phyloP scores from a whole-genome alignment of 2,329 filamentous ascomycete species.

The Penicillium sp. region DNA sequence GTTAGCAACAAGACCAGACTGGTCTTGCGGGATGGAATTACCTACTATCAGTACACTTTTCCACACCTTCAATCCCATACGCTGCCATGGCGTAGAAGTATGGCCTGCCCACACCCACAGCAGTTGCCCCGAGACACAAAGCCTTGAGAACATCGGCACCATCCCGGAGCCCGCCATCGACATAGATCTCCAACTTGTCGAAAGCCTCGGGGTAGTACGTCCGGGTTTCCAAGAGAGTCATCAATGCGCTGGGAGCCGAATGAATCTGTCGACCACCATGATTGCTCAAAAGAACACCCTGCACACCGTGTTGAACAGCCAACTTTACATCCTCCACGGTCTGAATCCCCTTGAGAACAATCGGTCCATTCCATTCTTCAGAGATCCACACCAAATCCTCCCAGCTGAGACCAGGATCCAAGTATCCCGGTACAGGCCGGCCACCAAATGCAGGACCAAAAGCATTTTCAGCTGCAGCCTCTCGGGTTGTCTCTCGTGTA shows the following conservation, averaged over 20 bases:
- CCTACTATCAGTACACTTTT: neutral
- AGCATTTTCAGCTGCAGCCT: neutral
- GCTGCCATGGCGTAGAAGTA: neutral
- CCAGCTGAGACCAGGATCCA: neutral
- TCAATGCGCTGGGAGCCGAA: neutral
- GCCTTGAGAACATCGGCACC: neutral
- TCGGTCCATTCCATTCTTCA: neutral
- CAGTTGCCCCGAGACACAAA: neutral
- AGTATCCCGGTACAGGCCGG: neutral
- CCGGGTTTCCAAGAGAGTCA: neutral
- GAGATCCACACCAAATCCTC: neutral
- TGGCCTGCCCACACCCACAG: neutral
- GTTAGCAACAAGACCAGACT: neutral
- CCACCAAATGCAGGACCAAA: neutral
- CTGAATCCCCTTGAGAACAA: neutral
- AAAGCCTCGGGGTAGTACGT: neutral
- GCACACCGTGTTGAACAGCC: neutral
- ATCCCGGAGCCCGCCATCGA: neutral
- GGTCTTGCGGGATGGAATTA: neutral
- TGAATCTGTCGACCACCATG: neutral
- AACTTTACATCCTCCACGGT: conserved; percentile 1
- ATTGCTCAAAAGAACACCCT: neutral
- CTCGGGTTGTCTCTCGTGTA: neutral
- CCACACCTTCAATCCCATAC: neutral
- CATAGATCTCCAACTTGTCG: neutral